Evolutionary conservation across 208 protist species (phyloP), one percentile per base, ranked within the genome.

Genomic region (Trypanosoma rangeli): DNA sequence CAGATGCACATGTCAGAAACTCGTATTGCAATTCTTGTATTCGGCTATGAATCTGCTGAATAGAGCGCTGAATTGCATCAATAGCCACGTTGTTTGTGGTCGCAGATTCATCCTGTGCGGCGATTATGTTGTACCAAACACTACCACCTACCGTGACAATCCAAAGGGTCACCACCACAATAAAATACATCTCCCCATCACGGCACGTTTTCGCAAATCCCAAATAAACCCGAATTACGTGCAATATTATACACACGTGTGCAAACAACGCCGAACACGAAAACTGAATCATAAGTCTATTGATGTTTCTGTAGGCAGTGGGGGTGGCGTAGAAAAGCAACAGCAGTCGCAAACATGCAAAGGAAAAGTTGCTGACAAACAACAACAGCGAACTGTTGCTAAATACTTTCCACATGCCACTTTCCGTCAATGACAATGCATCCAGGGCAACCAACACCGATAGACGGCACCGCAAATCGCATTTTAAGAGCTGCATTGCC

Each of bases 351-450:
- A 82, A n/a, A 18, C 29, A 3, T 62, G 83, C 72, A 64, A 92
- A 87, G 39, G 66, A 9, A 9, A 85, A 31, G 55, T 76, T 83
- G 63, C 67, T 81, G 22, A 85, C 29, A 12, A 83, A 68, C n/a
- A 79, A 59, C 26, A 64, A 64, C 31, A 83, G 55, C 15, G 86
- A 72, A 55, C 56, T 85, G 68, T 79, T 78, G 76, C 85, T 89
- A 71, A 87, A 87, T 18, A 92, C 76, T 64, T 92, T 92, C 86
- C 86, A 92, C 79, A 89, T 85, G 37, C 78, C 57, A 9, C 82
- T 74, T 62, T 87, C 70, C 56, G 76, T 54, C 50, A 86, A 58
- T 49, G 82, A 69, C 63, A 75, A 16, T 12, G 74, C 55, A 50
- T 77, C 73, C 58, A 75, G 64, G 37, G 80, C 13, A 31, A 89